Evolutionary conservation across 2,329 filamentous ascomycete species (phyloP).

Genomic region (Clonostachys chloroleuca): DNA sequence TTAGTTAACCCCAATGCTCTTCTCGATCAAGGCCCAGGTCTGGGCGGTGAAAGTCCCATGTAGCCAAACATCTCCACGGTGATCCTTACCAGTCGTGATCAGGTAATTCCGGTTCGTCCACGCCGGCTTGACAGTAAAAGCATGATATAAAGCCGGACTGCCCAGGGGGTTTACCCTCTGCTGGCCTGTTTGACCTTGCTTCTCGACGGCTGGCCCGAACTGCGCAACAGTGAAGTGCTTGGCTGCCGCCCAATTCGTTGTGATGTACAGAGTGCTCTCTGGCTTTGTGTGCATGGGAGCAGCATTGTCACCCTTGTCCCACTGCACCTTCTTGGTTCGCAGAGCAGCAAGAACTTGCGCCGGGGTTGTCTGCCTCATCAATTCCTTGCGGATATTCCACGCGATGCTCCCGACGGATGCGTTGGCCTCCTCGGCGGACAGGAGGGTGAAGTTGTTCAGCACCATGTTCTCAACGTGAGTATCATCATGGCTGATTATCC

Average conservation of each 20-base stretch:
- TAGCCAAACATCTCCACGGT: constrained; percentile 18
- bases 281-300: constrained; percentile 21
- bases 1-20: too few species aligned
- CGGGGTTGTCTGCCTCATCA: constrained; percentile 25
- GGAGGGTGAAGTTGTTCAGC: constrained; percentile 9
- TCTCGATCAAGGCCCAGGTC: constrained; percentile 12
- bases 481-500: constrained; percentile 6
- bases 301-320: constrained; percentile 7
- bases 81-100: constrained; percentile 18
- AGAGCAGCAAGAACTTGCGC: constrained; percentile 21
- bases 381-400: constrained; percentile 18
- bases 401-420: constrained; percentile 19
- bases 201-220: constrained; percentile 23
- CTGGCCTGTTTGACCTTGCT: background rate
- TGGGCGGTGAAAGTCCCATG: constrained; percentile 9
- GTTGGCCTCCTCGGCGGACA: constrained; percentile 11
- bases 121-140: constrained; percentile 3
- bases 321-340: constrained; percentile 10
- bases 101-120: constrained; percentile 6
- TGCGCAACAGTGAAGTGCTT: constrained; percentile 25
- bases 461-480: constrained; percentile 19
- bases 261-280: constrained; percentile 20
- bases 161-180: constrained; percentile 9
- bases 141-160: constrained; percentile 8
- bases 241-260: constrained; percentile 31